phyloP scores from a whole-genome alignment of 352 stramenopile species.

The Phytophthora quininea region DNA sequence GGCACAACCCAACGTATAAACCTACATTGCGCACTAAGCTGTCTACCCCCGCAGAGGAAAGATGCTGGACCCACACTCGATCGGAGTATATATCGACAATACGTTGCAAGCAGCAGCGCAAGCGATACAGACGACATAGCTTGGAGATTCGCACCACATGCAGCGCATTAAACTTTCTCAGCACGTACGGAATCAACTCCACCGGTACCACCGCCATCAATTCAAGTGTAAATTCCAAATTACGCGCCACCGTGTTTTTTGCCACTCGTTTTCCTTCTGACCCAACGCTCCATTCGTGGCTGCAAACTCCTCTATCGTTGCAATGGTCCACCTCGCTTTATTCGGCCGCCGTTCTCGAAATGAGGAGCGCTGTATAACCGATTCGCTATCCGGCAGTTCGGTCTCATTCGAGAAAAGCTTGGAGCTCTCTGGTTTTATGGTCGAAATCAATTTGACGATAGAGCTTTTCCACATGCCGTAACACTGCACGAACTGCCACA shows the following conservation, averaged over 20 bases:
- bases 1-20: conserved; percentile 38
- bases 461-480: conserved; percentile 41
- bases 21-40: conserved; percentile 46
- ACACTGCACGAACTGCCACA: conserved; percentile 50
- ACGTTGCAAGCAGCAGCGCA: conserved; percentile 41
- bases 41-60: conserved; percentile 68
- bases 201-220: conserved; percentile 53
- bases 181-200: conserved; percentile 45
- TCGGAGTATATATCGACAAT: conserved; percentile 57
- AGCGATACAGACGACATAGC: conserved; percentile 54
- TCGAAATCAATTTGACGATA: conserved; percentile 43
- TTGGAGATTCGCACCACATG: conserved; percentile 70
- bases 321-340: conserved; percentile 54
- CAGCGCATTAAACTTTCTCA: conserved; percentile 47
- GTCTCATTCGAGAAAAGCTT: conserved; percentile 47
- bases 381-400: conserved; percentile 18
- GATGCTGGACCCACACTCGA: conserved; percentile 39
- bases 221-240: conserved; percentile 48
- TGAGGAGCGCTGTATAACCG: conserved; percentile 1
- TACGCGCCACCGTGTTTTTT: conserved; percentile 19
- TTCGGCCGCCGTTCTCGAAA: conserved; percentile 5
- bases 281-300: no score
- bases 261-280: neutral
- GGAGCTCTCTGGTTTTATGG: conserved; percentile 46
- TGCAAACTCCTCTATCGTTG: conserved; percentile 24